phyloP scores from a whole-genome alignment of 1,284 basidiomycete genomes.

The Ustilago hordei region DNA sequence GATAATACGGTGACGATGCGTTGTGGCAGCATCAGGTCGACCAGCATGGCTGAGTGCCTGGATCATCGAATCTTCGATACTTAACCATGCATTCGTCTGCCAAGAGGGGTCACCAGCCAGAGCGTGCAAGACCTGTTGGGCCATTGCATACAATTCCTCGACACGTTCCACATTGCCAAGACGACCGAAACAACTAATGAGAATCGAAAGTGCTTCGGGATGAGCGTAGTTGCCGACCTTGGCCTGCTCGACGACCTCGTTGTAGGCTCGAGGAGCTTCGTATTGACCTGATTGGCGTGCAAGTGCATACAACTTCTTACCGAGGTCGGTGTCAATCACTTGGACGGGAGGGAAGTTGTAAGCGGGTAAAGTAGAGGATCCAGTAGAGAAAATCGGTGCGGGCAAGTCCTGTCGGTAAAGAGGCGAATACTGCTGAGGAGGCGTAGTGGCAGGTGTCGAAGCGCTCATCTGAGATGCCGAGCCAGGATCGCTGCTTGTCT shows the following conservation, averaged over 20 bases:
- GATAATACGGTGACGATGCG: slow-evolving; percentile 62
- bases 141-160: slow-evolving; percentile 73
- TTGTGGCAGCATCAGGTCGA: slow-evolving; percentile 52
- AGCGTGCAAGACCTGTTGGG: slow-evolving; percentile 56
- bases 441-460: slow-evolving; percentile 32
- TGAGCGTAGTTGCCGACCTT: slow-evolving; percentile 53
- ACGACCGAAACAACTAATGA: slow-evolving; percentile 65
- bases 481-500: slow-evolving; percentile 19
- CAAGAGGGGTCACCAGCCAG: slow-evolving; percentile 57
- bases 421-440: slow-evolving; percentile 36
- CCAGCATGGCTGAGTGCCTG: slow-evolving; percentile 66
- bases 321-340: slow-evolving; percentile 59
- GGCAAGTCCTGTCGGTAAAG: slow-evolving; percentile 41
- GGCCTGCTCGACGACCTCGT: slow-evolving; percentile 35
- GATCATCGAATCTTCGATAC: slow-evolving; percentile 64
- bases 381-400: slow-evolving; percentile 19
- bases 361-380: slow-evolving; percentile 8
- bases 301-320: slow-evolving; percentile 21
- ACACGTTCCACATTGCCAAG: slow-evolving; percentile 73
- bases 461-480: slow-evolving; percentile 21
- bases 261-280: slow-evolving; percentile 39
- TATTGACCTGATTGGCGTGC: slow-evolving; percentile 23
- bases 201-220: slow-evolving; percentile 50
- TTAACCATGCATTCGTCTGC: slow-evolving; percentile 71
- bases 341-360: slow-evolving; percentile 50